Base-by-base conservation (phyloP, 345 rosid species). In the Aurinia saxatilis region DNA sequence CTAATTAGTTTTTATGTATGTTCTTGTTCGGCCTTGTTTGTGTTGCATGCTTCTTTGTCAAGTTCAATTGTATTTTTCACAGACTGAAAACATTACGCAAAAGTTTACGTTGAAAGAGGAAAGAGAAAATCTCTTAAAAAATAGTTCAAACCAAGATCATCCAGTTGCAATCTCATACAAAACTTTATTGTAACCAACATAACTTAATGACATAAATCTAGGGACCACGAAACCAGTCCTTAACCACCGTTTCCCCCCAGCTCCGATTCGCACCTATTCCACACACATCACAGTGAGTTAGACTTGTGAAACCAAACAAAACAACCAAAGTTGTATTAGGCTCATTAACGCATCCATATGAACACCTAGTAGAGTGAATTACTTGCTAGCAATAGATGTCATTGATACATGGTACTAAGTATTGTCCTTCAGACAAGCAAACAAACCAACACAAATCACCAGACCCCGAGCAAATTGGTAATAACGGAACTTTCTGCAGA, bases 211-310 rank as follows among this genome's bases (percentile, higher is more conserved):
- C n/a, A 40, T 41, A 12, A 33, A 9, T 40, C 33, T 51, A 2
- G 14, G 6, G 25, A 44, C 45, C 35, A 37, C 29, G n/a, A n/a
- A n/a, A n/a, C n/a, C n/a, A n/a, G n/a, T n/a, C 39, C 3, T 15
- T 27, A 19, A 51, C 51, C 61, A 38, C 25, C 42, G 13, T 19
- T 67, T 31, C 47, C 41, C 58, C 73, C 4, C n/a, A 17, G 41
- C 15, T 40, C 14, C 13, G 25, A 21, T 55, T 11, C 29, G 4
- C 45, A 50, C 72, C 65, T 67, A 50, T 15, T 40, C 21, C 21
- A 50, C 3, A 15, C 45, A 65, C 45, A 54, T 8, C 21, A 18
- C 8, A 57, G 7, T 10, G 23, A 31, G 50, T 50, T 58, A 67
- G 27, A 67, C 49, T 6, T 3, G 14, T 5, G 5, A 14, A 49